Evolutionary conservation across 768 basidiomycete species (phyloP).

Genomic region (Lentinus tigrinus): DNA sequence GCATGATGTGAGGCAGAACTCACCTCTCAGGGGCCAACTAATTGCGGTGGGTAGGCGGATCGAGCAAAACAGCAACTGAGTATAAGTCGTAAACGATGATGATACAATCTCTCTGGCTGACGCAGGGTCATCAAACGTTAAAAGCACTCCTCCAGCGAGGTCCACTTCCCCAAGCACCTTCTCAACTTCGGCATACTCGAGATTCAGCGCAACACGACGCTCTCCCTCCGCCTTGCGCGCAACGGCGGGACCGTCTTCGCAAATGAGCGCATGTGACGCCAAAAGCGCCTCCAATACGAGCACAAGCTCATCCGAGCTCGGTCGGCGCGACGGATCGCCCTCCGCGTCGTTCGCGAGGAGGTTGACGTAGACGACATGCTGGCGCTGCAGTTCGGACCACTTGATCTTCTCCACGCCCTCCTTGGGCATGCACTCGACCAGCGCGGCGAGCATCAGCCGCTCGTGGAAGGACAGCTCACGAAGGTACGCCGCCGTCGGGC

Average conservation of each 20-base stretch:
- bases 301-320: conserved; percentile 60
- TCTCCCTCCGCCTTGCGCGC: conserved; percentile 61
- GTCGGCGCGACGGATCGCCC: conserved; percentile 44
- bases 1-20: no score
- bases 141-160: conserved; percentile 58
- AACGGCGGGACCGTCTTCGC: conserved; percentile 60
- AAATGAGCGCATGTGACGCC: conserved; percentile 72
- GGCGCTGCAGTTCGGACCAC: conserved; percentile 79
- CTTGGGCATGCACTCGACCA: conserved; percentile 78
- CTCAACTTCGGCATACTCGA: conserved; percentile 84
- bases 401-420: conserved; percentile 87
- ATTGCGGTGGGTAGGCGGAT: no score
- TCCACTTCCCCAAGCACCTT: conserved; percentile 80
- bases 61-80: no score
- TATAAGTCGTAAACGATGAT: no score
- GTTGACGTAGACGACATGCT: conserved; percentile 70
- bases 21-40: no score
- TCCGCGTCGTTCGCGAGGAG: conserved; percentile 51
- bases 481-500: conserved; percentile 83
- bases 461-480: conserved; percentile 85
- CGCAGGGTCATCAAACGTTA: conserved; percentile 29
- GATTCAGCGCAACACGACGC: conserved; percentile 72
- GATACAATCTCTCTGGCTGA: no score
- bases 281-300: conserved; percentile 75
- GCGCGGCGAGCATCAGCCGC: conserved; percentile 79